Conservation (phyloP, 2,329 filamentous ascomycete genomes). For the Lecanicillium sp. region DNA sequence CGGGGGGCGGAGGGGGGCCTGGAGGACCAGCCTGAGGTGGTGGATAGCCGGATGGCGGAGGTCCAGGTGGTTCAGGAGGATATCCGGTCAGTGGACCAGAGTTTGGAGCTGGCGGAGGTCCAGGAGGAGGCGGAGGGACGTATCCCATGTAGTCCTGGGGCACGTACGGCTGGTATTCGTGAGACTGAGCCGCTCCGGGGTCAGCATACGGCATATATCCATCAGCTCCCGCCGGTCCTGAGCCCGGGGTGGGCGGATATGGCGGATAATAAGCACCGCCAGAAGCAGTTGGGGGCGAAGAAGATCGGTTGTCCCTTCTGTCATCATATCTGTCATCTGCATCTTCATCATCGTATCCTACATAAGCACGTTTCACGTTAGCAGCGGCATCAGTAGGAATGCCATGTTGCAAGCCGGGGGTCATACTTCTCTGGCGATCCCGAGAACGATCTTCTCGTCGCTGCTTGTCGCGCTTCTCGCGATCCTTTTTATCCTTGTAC, state of each 20-base stretch:
- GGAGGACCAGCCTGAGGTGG: slow-evolving; percentile 22
- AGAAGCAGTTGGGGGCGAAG: slow-evolving; percentile 41
- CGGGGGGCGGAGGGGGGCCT: slow-evolving; percentile 22
- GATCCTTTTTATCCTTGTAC: slow-evolving; percentile 41
- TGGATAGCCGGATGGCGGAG: slow-evolving; percentile 15
- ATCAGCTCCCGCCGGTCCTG: slow-evolving; percentile 10
- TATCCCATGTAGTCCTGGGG: slow-evolving; percentile 34
- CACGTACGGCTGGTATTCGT: slow-evolving; percentile 32
- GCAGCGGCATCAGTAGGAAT: neutral
- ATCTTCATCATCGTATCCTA: slow-evolving; percentile 30
- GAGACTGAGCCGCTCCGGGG: slow-evolving; percentile 19
- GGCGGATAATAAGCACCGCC: slow-evolving; percentile 42
- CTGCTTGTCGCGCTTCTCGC: slow-evolving; percentile 30
- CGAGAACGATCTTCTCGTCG: slow-evolving; percentile 14
- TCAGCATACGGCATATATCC: slow-evolving; percentile 30
- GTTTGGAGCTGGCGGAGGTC: slow-evolving; percentile 12
- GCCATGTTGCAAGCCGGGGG: neutral
- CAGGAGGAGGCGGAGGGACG: slow-evolving; percentile 30
- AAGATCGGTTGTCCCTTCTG: slow-evolving; percentile 27
- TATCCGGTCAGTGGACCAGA: slow-evolving; percentile 15
- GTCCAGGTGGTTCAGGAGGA: slow-evolving; percentile 19
- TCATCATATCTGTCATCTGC: slow-evolving; percentile 26
- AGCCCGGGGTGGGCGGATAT: slow-evolving; percentile 23
- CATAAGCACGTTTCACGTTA: slow-evolving; percentile 9
- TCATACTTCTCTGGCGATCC: slow-evolving; percentile 19